These are phyloP conservation scores for Myxozyma monticola DNA, from an alignment of 805 yeast genomes.

Conservation along the genomic window DNA sequence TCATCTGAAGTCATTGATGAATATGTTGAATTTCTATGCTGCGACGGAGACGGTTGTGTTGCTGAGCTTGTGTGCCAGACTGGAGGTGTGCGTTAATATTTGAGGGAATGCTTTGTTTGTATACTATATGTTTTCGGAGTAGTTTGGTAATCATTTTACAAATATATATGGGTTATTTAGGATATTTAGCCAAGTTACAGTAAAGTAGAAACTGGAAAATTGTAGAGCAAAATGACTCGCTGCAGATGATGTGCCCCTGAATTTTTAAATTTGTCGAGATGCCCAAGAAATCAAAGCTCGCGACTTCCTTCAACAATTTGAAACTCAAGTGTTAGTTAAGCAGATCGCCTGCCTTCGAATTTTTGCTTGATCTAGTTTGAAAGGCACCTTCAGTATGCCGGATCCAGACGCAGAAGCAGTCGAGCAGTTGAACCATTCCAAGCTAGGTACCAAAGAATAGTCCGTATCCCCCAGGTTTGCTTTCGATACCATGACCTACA, in stretches of 20 bases:
- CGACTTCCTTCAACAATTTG: too few species aligned
- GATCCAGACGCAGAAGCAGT: slow-evolving; percentile 7
- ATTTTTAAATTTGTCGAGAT: too few species aligned
- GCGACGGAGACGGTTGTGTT: slow-evolving; percentile 48
- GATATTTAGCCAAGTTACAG: too few species aligned
- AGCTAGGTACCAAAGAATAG: slow-evolving; percentile 84
- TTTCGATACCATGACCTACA: neutral
- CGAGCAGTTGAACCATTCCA: slow-evolving; percentile 63
- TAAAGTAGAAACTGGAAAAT: too few species aligned
- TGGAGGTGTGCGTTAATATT: slow-evolving; percentile 33
- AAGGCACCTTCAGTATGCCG: too few species aligned
- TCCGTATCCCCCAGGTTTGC: slow-evolving; percentile 36
- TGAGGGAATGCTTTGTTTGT: neutral
- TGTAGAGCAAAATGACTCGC: too few species aligned
- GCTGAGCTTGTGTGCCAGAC: slow-evolving; percentile 45
- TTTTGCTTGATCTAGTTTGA: too few species aligned
- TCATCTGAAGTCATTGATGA: slow-evolving; percentile 45
- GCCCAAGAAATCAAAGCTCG: too few species aligned
- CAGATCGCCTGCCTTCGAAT: too few species aligned
- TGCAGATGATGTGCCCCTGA: too few species aligned
- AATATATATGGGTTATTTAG: too few species aligned
- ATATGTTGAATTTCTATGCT: slow-evolving; percentile 45
- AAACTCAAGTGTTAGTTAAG: too few species aligned
- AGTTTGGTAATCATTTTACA: neutral
- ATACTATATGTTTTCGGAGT: neutral